A percentile compares a stretch with the other conserved stretches of the same genome.
These are phyloP conservation scores for Cyclotella baltica DNA, from an alignment of 108 stramenopile species.

Conservation along the genomic window DNA sequence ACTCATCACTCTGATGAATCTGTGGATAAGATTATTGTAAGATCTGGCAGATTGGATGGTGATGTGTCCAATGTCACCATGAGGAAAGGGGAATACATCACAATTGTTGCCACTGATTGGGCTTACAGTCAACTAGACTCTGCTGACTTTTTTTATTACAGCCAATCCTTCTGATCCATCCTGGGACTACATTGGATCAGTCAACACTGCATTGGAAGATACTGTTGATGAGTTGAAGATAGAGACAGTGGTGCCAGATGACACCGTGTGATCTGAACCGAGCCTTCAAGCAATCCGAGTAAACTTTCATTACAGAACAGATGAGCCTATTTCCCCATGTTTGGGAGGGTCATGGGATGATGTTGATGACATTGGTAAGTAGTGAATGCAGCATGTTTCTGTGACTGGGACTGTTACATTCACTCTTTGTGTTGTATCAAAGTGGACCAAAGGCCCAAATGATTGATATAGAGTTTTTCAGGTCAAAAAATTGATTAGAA, in stretches of 20 bases:
- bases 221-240: not conserved
- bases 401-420: too few species aligned
- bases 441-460: too few species aligned
- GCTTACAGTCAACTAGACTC: not conserved
- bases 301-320: not conserved
- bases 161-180: slow-evolving; percentile 1
- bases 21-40: not conserved
- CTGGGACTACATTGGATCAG: slow-evolving; percentile 2
- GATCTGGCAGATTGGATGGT: slow-evolving; percentile 1
- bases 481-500: not conserved
- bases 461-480: not conserved
- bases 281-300: slow-evolving; percentile 16
- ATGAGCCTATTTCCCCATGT: not conserved
- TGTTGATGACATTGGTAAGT: slow-evolving; percentile 8
- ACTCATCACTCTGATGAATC: slow-evolving; percentile 4
- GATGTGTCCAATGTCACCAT: not conserved
- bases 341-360: slow-evolving; percentile 4
- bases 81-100: not conserved
- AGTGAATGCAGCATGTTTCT: not conserved
- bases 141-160: slow-evolving; percentile 8
- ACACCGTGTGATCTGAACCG: too few species aligned
- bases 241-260: not conserved
- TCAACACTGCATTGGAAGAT: slow-evolving; percentile 6
- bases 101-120: slow-evolving; percentile 3
- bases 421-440: too few species aligned